phyloP scores from a whole-genome alignment of 331 rosid genomes.

The Malus hybrid region DNA sequence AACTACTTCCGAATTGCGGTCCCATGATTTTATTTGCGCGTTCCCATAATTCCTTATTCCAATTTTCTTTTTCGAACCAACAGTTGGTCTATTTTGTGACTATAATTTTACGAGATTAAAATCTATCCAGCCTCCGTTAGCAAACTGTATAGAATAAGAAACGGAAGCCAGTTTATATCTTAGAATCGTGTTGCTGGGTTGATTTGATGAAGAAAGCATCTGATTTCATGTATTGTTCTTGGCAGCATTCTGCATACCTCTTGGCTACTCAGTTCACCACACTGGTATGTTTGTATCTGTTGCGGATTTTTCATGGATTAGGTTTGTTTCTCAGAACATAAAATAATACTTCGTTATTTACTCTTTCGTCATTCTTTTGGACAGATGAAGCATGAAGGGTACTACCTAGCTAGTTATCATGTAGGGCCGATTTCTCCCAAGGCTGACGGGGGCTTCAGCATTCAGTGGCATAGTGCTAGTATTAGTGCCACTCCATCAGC shows the following conservation, averaged over 20 bases:
- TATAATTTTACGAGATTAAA: not conserved
- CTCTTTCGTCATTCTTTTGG: not conserved
- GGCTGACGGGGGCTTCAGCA: constrained; percentile 1
- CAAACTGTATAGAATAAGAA: not conserved
- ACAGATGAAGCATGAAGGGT: constrained; percentile 33
- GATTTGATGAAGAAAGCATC: not conserved
- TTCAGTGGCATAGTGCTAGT: not conserved
- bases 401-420: constrained; percentile 9
- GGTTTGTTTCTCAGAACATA: not conserved
- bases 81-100: not conserved
- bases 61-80: not conserved
- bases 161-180: not conserved
- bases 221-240: not conserved
- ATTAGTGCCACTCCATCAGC: not conserved
- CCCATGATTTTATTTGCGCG: not conserved
- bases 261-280: constrained; percentile 26
- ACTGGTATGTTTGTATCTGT: constrained; percentile 17
- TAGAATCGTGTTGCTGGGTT: not conserved
- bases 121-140: not conserved
- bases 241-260: constrained; percentile 16
- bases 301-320: not conserved
- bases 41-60: not conserved
- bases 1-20: not conserved
- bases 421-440: not conserved
- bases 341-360: not conserved